Evolutionary conservation across 345 rosid genomes (phyloP), one percentile per base, ranked within the genome.

Genomic region (Erodium maritimum): DNA sequence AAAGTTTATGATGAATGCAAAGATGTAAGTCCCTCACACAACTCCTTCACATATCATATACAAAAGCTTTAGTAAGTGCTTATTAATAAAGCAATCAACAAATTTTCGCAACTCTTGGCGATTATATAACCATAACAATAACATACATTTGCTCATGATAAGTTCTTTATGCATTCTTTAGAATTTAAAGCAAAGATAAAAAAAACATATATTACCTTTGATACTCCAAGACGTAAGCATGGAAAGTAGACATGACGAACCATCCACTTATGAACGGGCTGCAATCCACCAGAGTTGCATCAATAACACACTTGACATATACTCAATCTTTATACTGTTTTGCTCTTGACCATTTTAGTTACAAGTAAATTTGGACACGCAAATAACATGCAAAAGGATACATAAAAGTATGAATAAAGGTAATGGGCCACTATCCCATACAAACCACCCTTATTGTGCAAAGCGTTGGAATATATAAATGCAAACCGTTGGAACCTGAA

Each of bases 231-330:
- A 56, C 95, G 82, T 66, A 93, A 71, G 73, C 88, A 93, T 0
- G 97, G 97, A 51, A 93, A 85, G 77, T 93, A 93, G 67, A 93
- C 62, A 80, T 93, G 99, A 56, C 97, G 90, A 73, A 85, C 88
- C 95, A 89, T 87, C 97, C 99, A 93, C 80, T 93, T 89, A 72
- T 93, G 99, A 80, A 89, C 99, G 58, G 99, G 97, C 99, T 93
- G 88, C 61, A 54, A 78, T 54, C 53, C 70, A 63, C 34, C 17
- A 61, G 10, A 48, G 67, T 69, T 51, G 61, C 22, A 20, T 63
- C 16, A 23, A 16, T 10, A 23, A 57, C 48, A 29, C 16, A 57
- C 33, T 51, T 50, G 16, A 21, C 19, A 50, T n/a, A 55, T 3
- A 5, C 13, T 19, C 3, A 18, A 19, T 52, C 3, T 8, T 45